Base-by-base conservation (phyloP, 2,329 filamentous ascomycete species). In the Xylariaceae sp. region DNA sequence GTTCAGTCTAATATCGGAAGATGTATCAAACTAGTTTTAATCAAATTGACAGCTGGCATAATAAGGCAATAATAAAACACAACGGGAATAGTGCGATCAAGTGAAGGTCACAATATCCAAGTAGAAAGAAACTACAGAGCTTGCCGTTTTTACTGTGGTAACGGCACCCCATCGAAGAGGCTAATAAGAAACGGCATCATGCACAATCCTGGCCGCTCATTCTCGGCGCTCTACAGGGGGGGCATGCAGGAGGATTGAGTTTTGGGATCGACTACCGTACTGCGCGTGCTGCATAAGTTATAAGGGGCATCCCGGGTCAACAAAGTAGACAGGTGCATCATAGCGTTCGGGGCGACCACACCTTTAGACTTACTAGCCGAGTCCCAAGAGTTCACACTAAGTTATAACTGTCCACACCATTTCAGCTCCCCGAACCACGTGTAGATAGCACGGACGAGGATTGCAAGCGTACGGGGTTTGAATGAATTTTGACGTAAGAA, bases 231-330 rank as follows among this genome's bases (percentile, higher is more conserved):
- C 55, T 39, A 33, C 56, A 47, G 39, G 56, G 51, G 43, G n/a
- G n/a, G n/a, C n/a, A n/a, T n/a, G n/a, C n/a, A n/a, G n/a, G n/a
- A 49, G 43, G 36, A 23, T 34, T 40, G 37, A 17, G 50, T 21
- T 33, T 46, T 58, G 56, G 56, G 51, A 58, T 43, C 41, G 46
- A 55, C 56, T 58, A 58, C 56, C n/a, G n/a, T n/a, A n/a, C n/a
- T 58, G 51, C 56, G 53, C 41, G 40, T 46, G 46, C 33, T 46
- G 51, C 56, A 55, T 49, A 24, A 49, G n/a, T n/a, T n/a, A n/a
- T 57, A 49, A 45, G 45, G 56, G 56, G 45, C 31, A 45, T 55
- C 51, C 45, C 51, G 41, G 34, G n/a, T 33, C 17, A 16, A 49
- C 37, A 45, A 31, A 46, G 44, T 45, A 28, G 41, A 40, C 33